phyloP scores from a whole-genome alignment of 2,329 filamentous ascomycete genomes.

The Leptoxyphium fumago region DNA sequence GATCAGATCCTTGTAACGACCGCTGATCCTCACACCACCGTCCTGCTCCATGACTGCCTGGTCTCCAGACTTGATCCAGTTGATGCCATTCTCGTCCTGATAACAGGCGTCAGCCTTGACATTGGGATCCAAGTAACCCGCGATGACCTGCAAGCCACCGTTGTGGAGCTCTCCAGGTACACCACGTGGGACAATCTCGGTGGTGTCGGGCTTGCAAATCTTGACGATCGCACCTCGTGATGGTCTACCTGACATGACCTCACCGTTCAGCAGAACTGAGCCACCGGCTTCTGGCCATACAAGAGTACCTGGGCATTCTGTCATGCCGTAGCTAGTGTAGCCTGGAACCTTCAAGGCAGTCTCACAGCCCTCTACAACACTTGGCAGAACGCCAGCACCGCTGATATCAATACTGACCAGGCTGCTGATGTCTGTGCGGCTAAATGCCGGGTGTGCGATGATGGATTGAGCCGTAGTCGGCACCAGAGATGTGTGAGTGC shows the following conservation, averaged over 20 bases:
- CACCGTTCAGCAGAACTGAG: conserved; percentile 17
- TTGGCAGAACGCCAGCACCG: conserved; percentile 23
- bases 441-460: conserved; percentile 16
- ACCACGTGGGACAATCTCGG: conserved; percentile 13
- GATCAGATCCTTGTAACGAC: conserved; percentile 22
- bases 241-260: conserved; percentile 29
- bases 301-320: conserved; percentile 28
- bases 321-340: conserved; percentile 30
- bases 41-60: conserved; percentile 36
- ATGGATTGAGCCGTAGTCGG: conserved; percentile 22
- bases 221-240: conserved; percentile 26
- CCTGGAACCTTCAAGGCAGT: conserved; percentile 15
- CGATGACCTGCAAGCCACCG: conserved; percentile 16
- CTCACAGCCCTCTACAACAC: conserved; percentile 15
- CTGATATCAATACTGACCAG: conserved; percentile 20
- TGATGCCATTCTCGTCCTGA: conserved; percentile 20
- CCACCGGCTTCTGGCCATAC: conserved; percentile 24
- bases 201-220: conserved; percentile 16
- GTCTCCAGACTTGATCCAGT: conserved; percentile 54
- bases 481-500: conserved; percentile 20
- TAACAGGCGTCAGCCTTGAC: conserved; percentile 16
- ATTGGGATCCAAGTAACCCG: conserved; percentile 16
- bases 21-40: conserved; percentile 24
- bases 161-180: conserved; percentile 19
- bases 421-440: conserved; percentile 14